Percentiles rank a stretch among this genome's conserved stretches.
Evolutionary conservation across 306 rosid species (phyloP).

Genomic region (Heteromeles arbutifolia): DNA sequence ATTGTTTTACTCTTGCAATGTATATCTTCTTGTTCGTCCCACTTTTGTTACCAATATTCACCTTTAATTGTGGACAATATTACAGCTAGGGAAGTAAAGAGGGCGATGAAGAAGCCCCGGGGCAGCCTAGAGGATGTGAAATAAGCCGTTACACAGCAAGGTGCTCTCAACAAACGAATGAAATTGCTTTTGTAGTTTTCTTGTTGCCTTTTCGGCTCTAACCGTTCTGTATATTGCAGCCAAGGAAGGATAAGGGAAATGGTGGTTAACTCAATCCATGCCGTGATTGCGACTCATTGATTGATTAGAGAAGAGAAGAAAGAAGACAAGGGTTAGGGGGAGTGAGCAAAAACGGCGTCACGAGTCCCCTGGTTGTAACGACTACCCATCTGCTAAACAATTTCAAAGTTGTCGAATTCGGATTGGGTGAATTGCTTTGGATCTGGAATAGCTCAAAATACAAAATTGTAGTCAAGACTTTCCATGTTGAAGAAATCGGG

Average conservation of each 20-base stretch:
- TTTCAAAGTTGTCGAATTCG: too few relatives aligned
- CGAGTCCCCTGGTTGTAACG: neutral
- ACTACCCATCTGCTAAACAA: neutral
- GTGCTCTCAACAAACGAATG: conserved; percentile 29
- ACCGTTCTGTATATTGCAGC: conserved; percentile 33
- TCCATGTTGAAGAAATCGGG: too few relatives aligned
- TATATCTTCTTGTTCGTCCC: neutral
- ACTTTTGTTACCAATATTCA: neutral
- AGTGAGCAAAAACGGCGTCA: neutral
- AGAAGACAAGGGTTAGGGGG: neutral
- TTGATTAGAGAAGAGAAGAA: neutral
- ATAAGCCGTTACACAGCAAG: conserved; percentile 28
- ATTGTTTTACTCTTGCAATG: neutral
- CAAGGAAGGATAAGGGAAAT: conserved; percentile 23
- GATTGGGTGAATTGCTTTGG: neutral
- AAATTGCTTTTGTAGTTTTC: neutral
- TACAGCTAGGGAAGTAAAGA: conserved; percentile 56
- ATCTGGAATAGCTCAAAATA: too few relatives aligned
- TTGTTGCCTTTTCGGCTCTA: conserved; percentile 7
- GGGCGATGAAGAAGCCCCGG: conserved; percentile 34
- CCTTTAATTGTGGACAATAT: conserved; percentile 11
- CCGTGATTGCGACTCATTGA: neutral
- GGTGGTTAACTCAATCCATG: neutral
- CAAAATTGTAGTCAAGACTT: too few relatives aligned
- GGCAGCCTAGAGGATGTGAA: conserved; percentile 34